A percentile compares a stretch with the other conserved stretches of the same genome.
phyloP scores from a whole-genome alignment of 2,329 filamentous ascomycete species.

The Aspergillus nomiae region DNA sequence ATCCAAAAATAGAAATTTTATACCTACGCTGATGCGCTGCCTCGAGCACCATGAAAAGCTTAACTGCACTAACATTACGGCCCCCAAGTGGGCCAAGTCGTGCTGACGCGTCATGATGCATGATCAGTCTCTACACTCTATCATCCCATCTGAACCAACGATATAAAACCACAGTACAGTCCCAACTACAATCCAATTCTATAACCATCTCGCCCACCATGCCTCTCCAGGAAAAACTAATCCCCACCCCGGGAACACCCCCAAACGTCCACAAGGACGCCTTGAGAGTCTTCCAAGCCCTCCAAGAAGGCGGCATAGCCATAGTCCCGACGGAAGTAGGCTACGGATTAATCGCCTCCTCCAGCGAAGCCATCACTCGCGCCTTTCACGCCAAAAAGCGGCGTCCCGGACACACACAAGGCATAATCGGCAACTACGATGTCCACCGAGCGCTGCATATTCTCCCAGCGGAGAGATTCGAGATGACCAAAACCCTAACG shows the following conservation, averaged over 20 bases:
- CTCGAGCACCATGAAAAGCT: background rate
- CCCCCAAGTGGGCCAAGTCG: background rate
- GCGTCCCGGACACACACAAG: constrained; percentile 19
- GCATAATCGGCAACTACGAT: constrained; percentile 23
- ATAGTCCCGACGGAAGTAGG: constrained; percentile 29
- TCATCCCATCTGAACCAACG: background rate
- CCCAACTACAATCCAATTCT: background rate
- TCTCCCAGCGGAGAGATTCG: background rate
- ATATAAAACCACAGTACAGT: background rate
- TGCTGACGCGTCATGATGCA: background rate
- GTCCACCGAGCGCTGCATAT: constrained; percentile 23
- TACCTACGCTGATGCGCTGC: too few species aligned
- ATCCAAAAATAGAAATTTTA: too few species aligned
- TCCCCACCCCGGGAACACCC: background rate
- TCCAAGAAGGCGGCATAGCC: constrained; percentile 23
- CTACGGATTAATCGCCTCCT: constrained; percentile 24
- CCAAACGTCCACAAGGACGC: constrained; percentile 12
- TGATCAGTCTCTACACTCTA: background rate
- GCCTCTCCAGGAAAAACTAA: background rate
- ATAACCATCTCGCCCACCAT: background rate
- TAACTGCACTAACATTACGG: background rate
- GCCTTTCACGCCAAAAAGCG: constrained; percentile 27
- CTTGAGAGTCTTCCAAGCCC: constrained; percentile 4
- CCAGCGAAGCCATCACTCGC: constrained; percentile 17
- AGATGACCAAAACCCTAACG: background rate